Evolutionary conservation across 1,139 yeast species (phyloP).

Genomic region (Lodderomyces pseudojiufengensis): DNA sequence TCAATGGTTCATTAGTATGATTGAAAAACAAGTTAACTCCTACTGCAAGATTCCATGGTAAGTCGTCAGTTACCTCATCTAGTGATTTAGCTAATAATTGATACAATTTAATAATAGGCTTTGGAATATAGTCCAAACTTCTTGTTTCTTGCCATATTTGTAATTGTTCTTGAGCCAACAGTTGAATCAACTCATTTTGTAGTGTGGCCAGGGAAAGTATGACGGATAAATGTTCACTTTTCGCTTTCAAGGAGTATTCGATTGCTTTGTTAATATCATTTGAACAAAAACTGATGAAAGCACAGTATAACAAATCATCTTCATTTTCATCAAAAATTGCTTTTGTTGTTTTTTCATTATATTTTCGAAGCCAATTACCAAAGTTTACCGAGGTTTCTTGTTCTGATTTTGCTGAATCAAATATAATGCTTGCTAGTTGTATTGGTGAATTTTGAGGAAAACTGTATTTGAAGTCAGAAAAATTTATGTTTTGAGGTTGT

Average conservation of each 20-base stretch:
- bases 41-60: constrained; percentile 67
- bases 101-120: constrained; percentile 53
- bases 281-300: constrained; percentile 51
- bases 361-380: constrained; percentile 34
- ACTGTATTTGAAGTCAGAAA: constrained; percentile 44
- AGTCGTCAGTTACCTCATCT: constrained; percentile 36
- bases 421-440: constrained; percentile 18
- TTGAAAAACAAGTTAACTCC: constrained; percentile 64
- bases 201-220: constrained; percentile 70
- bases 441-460: not conserved
- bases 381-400: constrained; percentile 39
- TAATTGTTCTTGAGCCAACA: constrained; percentile 58
- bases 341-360: constrained; percentile 18
- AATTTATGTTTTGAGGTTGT: constrained; percentile 17
- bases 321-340: constrained; percentile 16
- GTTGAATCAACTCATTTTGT: constrained; percentile 53
- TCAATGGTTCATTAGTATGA: constrained; percentile 24
- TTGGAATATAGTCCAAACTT: constrained; percentile 45
- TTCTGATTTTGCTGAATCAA: constrained; percentile 16
- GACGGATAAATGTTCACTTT: constrained; percentile 66
- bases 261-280: constrained; percentile 64
- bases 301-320: constrained; percentile 41
- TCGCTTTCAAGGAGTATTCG: constrained; percentile 51
- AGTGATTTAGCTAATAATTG: constrained; percentile 61
- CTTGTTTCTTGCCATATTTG: constrained; percentile 57